A percentile compares a stretch with the other conserved stretches of the same genome.
phyloP scores from a whole-genome alignment of 148 eudicot genomes.

The Limonium bicolor region DNA sequence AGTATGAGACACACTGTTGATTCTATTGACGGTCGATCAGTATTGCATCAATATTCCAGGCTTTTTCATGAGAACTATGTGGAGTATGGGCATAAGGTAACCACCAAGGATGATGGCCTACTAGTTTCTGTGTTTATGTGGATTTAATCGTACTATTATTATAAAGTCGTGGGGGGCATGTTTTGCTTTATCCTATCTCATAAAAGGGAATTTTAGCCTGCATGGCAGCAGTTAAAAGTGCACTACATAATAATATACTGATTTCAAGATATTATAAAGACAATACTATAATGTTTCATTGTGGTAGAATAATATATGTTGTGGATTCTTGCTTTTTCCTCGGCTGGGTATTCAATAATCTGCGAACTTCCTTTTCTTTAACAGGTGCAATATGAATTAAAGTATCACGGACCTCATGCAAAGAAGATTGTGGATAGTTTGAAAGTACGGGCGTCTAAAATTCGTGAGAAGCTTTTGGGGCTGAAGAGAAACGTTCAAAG shows the following conservation, averaged over 20 bases:
- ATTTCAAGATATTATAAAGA: too few species aligned
- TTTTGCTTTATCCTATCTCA: too few species aligned
- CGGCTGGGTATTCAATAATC: too few species aligned
- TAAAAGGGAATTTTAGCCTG: too few species aligned
- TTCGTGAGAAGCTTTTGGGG: constrained; percentile 45
- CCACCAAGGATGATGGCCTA: neutral
- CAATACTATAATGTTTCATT: too few species aligned
- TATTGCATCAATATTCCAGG: constrained; percentile 84
- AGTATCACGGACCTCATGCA: constrained; percentile 73
- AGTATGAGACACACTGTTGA: constrained; percentile 57
- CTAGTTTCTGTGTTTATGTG: neutral
- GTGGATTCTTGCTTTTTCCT: too few species aligned
- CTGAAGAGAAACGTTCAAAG: constrained; percentile 47
- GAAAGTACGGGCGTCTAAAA: constrained; percentile 42
- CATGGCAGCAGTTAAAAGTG: too few species aligned
- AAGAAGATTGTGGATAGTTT: constrained; percentile 63
- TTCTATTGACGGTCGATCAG: constrained; percentile 84
- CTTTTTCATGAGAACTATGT: constrained; percentile 90
- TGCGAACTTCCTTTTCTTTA: neutral
- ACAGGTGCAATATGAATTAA: constrained; percentile 77
- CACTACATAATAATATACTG: too few species aligned
- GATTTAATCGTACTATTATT: too few species aligned
- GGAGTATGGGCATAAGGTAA: constrained; percentile 67
- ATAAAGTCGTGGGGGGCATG: too few species aligned
- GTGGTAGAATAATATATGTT: too few species aligned